Evolutionary conservation across 2,329 filamentous ascomycete species (phyloP).

Genomic region (Penicillium sp.): DNA sequence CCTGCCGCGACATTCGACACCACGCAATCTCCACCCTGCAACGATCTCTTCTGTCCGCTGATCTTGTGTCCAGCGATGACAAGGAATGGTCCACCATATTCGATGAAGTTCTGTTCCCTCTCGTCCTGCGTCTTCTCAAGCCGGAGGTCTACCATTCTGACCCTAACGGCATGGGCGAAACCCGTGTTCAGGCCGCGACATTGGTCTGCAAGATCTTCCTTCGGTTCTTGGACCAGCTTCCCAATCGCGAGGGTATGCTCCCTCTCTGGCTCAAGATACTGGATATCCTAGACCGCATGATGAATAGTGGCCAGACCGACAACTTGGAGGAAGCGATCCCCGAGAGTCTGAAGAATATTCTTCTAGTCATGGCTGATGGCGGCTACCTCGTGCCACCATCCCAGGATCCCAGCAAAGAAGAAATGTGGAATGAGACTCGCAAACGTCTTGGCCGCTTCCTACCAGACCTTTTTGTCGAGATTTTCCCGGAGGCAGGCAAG

Average conservation of each 20-base stretch:
- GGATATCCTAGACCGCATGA: slow-evolving; percentile 90
- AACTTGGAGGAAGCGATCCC: slow-evolving; percentile 90
- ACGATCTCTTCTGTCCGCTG: slow-evolving; percentile 77
- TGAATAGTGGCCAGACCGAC: slow-evolving; percentile 92
- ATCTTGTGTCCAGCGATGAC: slow-evolving; percentile 78
- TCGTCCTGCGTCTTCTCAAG: slow-evolving; percentile 83
- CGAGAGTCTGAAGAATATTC: slow-evolving; percentile 92
- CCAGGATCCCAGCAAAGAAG: slow-evolving; percentile 49
- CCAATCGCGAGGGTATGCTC: slow-evolving; percentile 82
- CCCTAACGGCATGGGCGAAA: slow-evolving; percentile 90
- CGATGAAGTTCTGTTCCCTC: slow-evolving; percentile 85
- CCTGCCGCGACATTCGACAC: slow-evolving; percentile 87
- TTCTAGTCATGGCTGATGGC: slow-evolving; percentile 90
- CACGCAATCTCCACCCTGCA: slow-evolving; percentile 84
- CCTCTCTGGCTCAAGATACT: slow-evolving; percentile 91
- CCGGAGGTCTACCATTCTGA: slow-evolving; percentile 93
- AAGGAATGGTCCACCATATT: slow-evolving; percentile 96
- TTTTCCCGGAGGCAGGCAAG: slow-evolving; percentile 50
- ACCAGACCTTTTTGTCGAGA: slow-evolving; percentile 57
- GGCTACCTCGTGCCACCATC: slow-evolving; percentile 74
- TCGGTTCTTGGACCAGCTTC: slow-evolving; percentile 83
- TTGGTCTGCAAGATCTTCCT: slow-evolving; percentile 93
- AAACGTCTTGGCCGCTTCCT: slow-evolving; percentile 60
- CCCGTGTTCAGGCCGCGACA: slow-evolving; percentile 84
- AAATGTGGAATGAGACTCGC: slow-evolving; percentile 62